These are phyloP conservation scores for Ophiostoma ips DNA, from an alignment of 2,329 filamentous ascomycete genomes.

Conservation along the genomic window DNA sequence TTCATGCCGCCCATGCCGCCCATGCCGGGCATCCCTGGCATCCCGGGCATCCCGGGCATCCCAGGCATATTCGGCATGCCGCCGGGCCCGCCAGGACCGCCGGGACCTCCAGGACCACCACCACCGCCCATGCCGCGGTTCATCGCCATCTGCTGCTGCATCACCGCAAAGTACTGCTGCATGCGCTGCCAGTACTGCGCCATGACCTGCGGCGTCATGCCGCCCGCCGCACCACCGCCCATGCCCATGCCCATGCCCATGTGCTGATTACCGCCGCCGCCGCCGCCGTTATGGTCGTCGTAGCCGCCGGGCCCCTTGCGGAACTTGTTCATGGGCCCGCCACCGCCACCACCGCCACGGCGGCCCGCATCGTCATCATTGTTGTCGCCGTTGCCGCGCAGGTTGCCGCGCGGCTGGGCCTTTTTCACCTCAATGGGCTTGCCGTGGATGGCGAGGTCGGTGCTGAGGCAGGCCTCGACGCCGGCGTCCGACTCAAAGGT, in stretches of 20 bases:
- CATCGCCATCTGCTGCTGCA: slow-evolving; percentile 89
- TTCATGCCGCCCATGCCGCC: slow-evolving; percentile 42
- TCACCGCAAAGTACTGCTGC: slow-evolving; percentile 92
- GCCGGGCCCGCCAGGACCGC: slow-evolving; percentile 16
- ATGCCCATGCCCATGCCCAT: no score
- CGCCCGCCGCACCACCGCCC: slow-evolving; percentile 26
- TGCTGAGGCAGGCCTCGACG: slow-evolving; percentile 77
- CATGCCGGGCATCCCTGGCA: slow-evolving; percentile 34
- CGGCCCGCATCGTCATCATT: slow-evolving; percentile 63
- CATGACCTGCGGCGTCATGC: slow-evolving; percentile 94
- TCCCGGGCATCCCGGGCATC: slow-evolving; percentile 18
- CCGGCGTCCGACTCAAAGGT: slow-evolving; percentile 94
- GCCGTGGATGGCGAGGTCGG: slow-evolving; percentile 79
- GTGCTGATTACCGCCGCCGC: slow-evolving; percentile 21
- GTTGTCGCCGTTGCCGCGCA: slow-evolving; percentile 86
- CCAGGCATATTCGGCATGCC: slow-evolving; percentile 45
- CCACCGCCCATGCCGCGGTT: slow-evolving; percentile 50
- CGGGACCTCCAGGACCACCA: no score
- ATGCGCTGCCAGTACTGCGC: slow-evolving; percentile 97
- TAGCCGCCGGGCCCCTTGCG: slow-evolving; percentile 15
- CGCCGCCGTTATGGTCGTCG: slow-evolving; percentile 22
- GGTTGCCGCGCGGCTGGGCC: slow-evolving; percentile 85
- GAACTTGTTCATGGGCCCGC: slow-evolving; percentile 36
- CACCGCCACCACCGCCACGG: no score
- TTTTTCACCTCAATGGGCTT: slow-evolving; percentile 98